A percentile compares a stretch with the other conserved stretches of the same genome.
These are phyloP conservation scores for Eustoma russellianum DNA, from an alignment of 257 asterid genomes.

Conservation along the genomic window DNA sequence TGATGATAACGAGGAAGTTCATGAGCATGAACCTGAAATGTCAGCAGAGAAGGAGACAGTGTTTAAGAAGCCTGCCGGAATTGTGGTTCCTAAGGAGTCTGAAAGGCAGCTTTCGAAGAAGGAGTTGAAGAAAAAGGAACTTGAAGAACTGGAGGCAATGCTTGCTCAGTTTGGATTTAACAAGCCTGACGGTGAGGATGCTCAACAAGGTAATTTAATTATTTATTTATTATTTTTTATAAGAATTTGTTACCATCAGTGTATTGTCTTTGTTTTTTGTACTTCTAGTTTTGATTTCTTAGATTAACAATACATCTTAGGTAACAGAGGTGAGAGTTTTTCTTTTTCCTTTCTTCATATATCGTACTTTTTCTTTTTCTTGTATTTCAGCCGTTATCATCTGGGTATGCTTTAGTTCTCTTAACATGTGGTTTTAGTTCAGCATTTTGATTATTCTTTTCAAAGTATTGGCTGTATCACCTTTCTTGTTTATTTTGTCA, in stretches of 20 bases:
- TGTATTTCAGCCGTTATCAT: too few relatives aligned
- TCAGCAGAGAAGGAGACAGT: conserved; percentile 35
- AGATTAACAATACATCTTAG: too few relatives aligned
- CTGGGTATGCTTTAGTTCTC: too few relatives aligned
- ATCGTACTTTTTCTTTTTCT: too few relatives aligned
- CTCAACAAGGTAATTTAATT: conserved; percentile 41
- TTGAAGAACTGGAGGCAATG: conserved; percentile 88
- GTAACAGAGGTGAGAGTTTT: too few relatives aligned
- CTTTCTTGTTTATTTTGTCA: too few relatives aligned
- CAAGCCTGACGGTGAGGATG: conserved; percentile 37
- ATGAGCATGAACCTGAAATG: conserved; percentile 63
- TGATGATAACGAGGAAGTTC: conserved; percentile 68
- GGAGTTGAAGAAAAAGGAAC: conserved; percentile 92
- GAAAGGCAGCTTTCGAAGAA: conserved; percentile 94
- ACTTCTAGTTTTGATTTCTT: conserved; percentile 13
- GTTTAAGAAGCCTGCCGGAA: conserved; percentile 30
- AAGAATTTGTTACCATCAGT: background rate
- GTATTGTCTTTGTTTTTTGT: background rate
- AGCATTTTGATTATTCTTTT: too few relatives aligned
- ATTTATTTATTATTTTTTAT: too few relatives aligned
- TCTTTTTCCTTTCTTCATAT: too few relatives aligned
- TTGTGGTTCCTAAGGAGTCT: conserved; percentile 57
- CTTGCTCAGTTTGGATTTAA: conserved; percentile 76
- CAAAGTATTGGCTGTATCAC: too few relatives aligned
- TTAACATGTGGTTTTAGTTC: too few relatives aligned